phyloP scores from a whole-genome alignment of 192 early-diverging fungal genomes.

The Podila epigama region DNA sequence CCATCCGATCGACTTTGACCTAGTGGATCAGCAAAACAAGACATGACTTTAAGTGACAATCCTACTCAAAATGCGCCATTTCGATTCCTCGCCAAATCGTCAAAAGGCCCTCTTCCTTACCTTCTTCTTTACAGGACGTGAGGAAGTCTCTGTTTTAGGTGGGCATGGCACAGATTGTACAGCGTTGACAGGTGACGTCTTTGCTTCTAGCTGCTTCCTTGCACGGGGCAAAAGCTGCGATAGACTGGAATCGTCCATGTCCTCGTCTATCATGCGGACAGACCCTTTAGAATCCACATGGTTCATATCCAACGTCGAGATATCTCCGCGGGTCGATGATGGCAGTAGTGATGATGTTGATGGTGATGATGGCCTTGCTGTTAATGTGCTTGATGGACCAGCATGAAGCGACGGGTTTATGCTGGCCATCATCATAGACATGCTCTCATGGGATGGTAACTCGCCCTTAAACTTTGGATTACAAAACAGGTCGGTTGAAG shows the following conservation, averaged over 20 bases:
- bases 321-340: no score
- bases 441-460: conserved; percentile 6
- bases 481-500: conserved; percentile 35
- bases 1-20: conserved; percentile 43
- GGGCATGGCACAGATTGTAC: neutral
- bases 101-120: neutral
- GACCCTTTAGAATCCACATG: neutral
- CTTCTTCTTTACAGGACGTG: conserved; percentile 36
- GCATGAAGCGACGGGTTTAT: neutral
- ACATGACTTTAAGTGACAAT: neutral
- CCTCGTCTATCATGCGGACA: conserved; percentile 6
- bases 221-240: conserved; percentile 15
- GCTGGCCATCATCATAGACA: conserved; percentile 4
- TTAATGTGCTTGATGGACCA: neutral
- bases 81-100: neutral
- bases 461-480: conserved; percentile 32
- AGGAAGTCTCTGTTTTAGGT: neutral
- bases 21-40: no score
- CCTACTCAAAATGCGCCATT: neutral
- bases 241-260: neutral
- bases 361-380: no score
- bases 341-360: no score
- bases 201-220: neutral
- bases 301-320: neutral
- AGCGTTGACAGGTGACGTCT: no score